Base-by-base conservation (phyloP, 2,329 filamentous ascomycete genomes). In the Didymellaceae sp. region DNA sequence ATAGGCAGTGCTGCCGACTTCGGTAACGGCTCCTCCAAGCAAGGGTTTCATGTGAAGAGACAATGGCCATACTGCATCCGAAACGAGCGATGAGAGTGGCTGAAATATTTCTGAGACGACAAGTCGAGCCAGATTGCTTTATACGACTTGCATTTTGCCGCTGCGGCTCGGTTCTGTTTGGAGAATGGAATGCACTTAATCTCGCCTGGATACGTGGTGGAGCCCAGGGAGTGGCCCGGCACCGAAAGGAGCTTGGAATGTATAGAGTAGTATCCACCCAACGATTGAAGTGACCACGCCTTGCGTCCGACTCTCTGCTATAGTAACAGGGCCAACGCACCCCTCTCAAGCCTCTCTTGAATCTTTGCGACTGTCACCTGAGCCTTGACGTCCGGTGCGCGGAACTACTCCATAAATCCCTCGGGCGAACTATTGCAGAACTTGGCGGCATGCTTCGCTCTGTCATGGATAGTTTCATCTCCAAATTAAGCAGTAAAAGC, bases 181-280 rank as follows among this genome's bases (percentile, higher is more conserved):
- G 32, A 30, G 35, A 43, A 38, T 43, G 43, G 48, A 42, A 52
- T 46, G 48, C 22, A 46, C 14, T 24, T 22, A 11, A 5, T 24
- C 9, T 31, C 14, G 13, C 11, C 32, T 16, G 37, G 48, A 32
- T 14, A 35, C 31, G 25, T 35, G 17, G 30, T 41, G 30, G 42
- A 16, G 45, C 31, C 20, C 17, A 46, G 37, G 42, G 42, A 41
- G 38, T 26, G 18, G 32, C 38, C 14, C 5, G 22, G 5, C 31
- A 13, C 24, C 17, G 13, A 37, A 35, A 24, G 7, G 21, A n/a
- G 25, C 20, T 9, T 16, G 38, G 45, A 51, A 51, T 51, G 48
- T 17, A 37, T 13, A 7, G 11, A 17, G 14, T 16, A 10, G 16
- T 8, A 16, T 8, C 21, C 10, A 7, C 6, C 20, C 2, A 35